Evolutionary conservation across 208 protist species (phyloP), one percentile per base, ranked within the genome.

Genomic region (Phytomonas sp.): DNA sequence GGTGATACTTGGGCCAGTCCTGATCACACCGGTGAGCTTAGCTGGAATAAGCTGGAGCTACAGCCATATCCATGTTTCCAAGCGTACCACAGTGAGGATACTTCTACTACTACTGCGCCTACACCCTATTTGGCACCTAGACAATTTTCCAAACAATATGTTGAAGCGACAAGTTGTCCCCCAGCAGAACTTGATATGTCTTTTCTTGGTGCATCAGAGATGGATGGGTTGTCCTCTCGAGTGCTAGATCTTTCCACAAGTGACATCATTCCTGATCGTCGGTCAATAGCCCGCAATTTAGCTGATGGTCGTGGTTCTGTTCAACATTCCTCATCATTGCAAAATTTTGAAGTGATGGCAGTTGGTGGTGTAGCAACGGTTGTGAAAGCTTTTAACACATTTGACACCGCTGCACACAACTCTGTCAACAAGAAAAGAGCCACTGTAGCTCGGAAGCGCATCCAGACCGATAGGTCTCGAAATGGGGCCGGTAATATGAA

Each of bases 331-430:
- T 49, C 40, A 49, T 49, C 40, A 79, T 78, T 72, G 72, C 34
- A 29, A 33, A 34, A 29, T 63, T 29, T 30, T 56, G 33, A 67
- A 2, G 59, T 26, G 26, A 31, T 77, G 36, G n/a, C 31, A 0
- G 30, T 42, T n/a, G 68, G 49, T 12, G 63, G 42, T 12, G 60
- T 61, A 40, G 72, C 29, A 5, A 37, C 56, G 26, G 45, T 62
- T 4, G 64, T 14, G 14, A 69, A 8, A 0, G 67, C 73, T 16
- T 89, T 89, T 67, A 91, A 91, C 71, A 69, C 70, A 10, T 91
- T 87, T 65, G 86, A 91, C 65, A 85, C 73, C 16, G 80, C 65
- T 29, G 81, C 75, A 26, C 74, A 79, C 34, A 74, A 83, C 65
- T 75, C 76, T 11, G 67, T 78, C 12, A 81, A 72, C 32, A 32